phyloP scores from a whole-genome alignment of 2,329 filamentous ascomycete species.

The Davidsoniella eucalypti region DNA sequence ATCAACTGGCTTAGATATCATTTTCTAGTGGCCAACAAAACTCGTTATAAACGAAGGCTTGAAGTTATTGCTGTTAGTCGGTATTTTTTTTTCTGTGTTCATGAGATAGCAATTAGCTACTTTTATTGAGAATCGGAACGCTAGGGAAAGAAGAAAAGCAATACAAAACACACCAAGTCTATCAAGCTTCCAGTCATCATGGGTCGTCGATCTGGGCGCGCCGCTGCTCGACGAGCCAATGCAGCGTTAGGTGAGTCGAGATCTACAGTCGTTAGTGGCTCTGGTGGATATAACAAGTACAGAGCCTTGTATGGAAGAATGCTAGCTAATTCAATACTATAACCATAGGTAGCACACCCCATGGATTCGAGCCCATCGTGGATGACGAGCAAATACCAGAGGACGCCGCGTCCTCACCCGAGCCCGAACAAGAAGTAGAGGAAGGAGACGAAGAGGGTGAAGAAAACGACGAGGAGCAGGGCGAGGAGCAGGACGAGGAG shows the following conservation, averaged over 20 bases:
- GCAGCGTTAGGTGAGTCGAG: slow-evolving; percentile 33
- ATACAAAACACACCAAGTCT: too few species aligned
- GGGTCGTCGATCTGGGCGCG: slow-evolving; percentile 34
- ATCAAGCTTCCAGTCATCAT: not conserved
- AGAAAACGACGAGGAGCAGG: slow-evolving; percentile 1
- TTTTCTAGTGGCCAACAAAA: too few species aligned
- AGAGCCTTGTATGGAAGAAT: not conserved
- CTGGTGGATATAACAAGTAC: not conserved
- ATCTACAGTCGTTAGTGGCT: not conserved
- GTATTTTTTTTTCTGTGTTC: too few species aligned
- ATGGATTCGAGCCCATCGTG: slow-evolving; percentile 22
- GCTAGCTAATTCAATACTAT: not conserved
- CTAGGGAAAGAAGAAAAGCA: too few species aligned
- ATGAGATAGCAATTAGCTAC: too few species aligned
- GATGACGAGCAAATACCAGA: slow-evolving; percentile 26
- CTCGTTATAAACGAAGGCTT: too few species aligned
- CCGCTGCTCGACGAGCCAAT: slow-evolving; percentile 36
- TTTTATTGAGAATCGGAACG: too few species aligned
- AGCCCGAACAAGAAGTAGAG: slow-evolving; percentile 14
- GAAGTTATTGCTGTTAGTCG: too few species aligned
- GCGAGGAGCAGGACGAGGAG: slow-evolving; percentile 2
- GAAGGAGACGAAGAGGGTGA: slow-evolving; percentile 13
- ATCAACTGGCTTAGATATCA: too few species aligned
- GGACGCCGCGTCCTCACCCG: slow-evolving; percentile 17
- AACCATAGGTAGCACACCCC: slow-evolving; percentile 26